Conservation (phyloP, 1,139 yeast genomes). For the Yamadazyma pseudoaaseri region DNA sequence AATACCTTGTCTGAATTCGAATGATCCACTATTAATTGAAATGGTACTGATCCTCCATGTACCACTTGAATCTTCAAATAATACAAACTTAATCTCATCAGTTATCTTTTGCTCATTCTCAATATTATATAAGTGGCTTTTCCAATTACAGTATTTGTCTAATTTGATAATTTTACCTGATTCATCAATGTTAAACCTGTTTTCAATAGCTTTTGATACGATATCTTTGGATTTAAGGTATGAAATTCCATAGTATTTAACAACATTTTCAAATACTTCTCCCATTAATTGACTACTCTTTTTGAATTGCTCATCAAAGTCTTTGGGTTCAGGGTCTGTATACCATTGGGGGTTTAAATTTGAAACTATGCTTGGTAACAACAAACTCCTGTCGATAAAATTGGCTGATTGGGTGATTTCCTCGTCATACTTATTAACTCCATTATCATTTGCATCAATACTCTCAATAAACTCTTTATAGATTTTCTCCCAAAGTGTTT, state of each 20-base stretch:
- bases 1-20: constrained; percentile 80
- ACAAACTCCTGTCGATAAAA: constrained; percentile 45
- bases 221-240: constrained; percentile 89
- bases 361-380: constrained; percentile 75
- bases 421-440: constrained; percentile 69
- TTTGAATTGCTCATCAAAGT: constrained; percentile 63
- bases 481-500: constrained; percentile 66
- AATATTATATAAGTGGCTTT: constrained; percentile 78
- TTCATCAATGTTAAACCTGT: constrained; percentile 51
- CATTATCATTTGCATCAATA: constrained; percentile 95
- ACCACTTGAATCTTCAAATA: constrained; percentile 69
- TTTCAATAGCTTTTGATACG: constrained; percentile 66
- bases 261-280: constrained; percentile 62
- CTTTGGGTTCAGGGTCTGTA: constrained; percentile 60
- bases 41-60: constrained; percentile 94
- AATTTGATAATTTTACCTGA: constrained; percentile 75
- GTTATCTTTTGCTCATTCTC: constrained; percentile 51
- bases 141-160: constrained; percentile 86
- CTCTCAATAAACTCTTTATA: constrained; percentile 88
- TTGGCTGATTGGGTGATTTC: constrained; percentile 32
- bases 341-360: constrained; percentile 87
- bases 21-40: constrained; percentile 68
- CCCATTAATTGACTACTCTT: constrained; percentile 86
- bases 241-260: constrained; percentile 73
- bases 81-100: constrained; percentile 61